phyloP scores from a whole-genome alignment of 2,329 filamentous ascomycete species.

The Stagonosporopsis tanaceti region DNA sequence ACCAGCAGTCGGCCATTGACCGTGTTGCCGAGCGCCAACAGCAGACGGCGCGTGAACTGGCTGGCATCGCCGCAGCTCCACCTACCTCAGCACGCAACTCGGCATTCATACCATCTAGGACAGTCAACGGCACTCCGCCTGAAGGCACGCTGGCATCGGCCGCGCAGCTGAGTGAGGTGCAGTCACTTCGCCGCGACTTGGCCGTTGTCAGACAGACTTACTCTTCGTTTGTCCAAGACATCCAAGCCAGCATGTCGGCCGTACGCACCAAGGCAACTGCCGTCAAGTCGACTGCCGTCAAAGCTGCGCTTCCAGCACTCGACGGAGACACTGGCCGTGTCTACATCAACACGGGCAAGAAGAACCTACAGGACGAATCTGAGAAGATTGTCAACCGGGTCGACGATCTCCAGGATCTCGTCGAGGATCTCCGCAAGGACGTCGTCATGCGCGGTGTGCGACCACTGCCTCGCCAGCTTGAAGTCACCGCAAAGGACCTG shows the following conservation, averaged over 20 bases:
- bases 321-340: slow-evolving; percentile 81
- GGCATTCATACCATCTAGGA: slow-evolving; percentile 42
- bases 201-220: slow-evolving; percentile 94
- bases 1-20: slow-evolving; percentile 82
- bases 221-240: slow-evolving; percentile 86
- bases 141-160: slow-evolving; percentile 53
- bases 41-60: slow-evolving; percentile 87
- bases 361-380: slow-evolving; percentile 83
- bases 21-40: slow-evolving; percentile 90
- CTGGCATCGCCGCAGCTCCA: slow-evolving; percentile 65
- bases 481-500: slow-evolving; percentile 88
- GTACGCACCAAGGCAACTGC: slow-evolving; percentile 82
- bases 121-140: slow-evolving; percentile 31
- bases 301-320: slow-evolving; percentile 73
- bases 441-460: slow-evolving; percentile 92
- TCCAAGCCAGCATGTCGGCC: slow-evolving; percentile 84
- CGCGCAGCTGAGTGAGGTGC: slow-evolving; percentile 77
- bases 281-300: slow-evolving; percentile 78
- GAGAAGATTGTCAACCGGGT: slow-evolving; percentile 91
- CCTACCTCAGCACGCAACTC: slow-evolving; percentile 47
- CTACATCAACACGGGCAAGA: slow-evolving; percentile 87
- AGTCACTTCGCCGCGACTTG: slow-evolving; percentile 83
- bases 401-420: slow-evolving; percentile 94
- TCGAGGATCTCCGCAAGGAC: slow-evolving; percentile 96
- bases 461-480: slow-evolving; percentile 87